Percentiles rank a stretch among this genome's conserved stretches.
These are phyloP conservation scores for Toxoplasma gondii DNA, from an alignment of 169 alveolate genomes.

Conservation along the genomic window DNA sequence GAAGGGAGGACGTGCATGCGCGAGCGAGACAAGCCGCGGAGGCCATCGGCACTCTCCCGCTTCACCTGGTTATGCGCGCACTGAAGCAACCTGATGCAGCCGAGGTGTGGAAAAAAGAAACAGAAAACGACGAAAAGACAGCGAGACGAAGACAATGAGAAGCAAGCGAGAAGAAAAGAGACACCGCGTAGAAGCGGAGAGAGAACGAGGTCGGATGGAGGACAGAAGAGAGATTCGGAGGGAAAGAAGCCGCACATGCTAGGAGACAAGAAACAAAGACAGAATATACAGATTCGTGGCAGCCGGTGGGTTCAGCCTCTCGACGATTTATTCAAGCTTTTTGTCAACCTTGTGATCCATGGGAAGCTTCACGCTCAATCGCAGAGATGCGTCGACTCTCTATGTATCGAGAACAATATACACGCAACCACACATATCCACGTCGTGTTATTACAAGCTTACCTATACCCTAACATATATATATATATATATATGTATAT, in stretches of 20 bases:
- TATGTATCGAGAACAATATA: no score
- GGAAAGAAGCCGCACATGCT: neutral
- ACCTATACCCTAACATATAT: no score
- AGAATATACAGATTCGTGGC: no score
- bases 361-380: no score
- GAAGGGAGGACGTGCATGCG: neutral
- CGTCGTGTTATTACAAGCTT: no score
- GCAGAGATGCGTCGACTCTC: no score
- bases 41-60: constrained; percentile 10
- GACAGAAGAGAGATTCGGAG: neutral
- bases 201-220: neutral
- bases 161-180: neutral
- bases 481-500: no score
- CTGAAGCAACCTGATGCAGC: neutral
- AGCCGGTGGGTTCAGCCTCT: no score
- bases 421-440: no score
- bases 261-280: neutral
- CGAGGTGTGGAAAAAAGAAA: neutral
- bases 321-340: no score
- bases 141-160: neutral
- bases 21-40: constrained; percentile 7
- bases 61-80: neutral
- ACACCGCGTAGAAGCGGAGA: neutral
- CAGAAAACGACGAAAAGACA: neutral
- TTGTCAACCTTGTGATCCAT: no score